Evolutionary conservation across 176 grass and related monocot genomes (phyloP), one percentile per base, ranked within the genome.

Genomic region (Elymus sibiricus): DNA sequence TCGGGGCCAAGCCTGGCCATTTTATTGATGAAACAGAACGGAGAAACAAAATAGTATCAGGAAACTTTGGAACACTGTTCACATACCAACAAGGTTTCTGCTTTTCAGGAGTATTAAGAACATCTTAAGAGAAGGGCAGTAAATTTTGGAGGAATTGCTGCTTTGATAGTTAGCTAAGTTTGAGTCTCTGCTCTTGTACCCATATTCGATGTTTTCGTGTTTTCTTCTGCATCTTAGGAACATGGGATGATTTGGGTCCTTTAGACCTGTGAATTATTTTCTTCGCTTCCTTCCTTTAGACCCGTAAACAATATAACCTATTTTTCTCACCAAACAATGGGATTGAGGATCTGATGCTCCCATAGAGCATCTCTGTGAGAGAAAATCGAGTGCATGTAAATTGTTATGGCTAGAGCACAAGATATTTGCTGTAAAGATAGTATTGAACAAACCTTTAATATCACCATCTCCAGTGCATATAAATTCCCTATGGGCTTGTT

Each of bases 401-500:
- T 14, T 46, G 43, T 46, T 64, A 26, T 38, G 53, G n/a, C 42
- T 62, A 78, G n/a, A 27, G 12, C 62, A 70, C 38, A 72, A 58
- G 77, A 10, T 72, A 37, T 70, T 79, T 91, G 3, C 31, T 38
- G 55, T 69, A 32, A 9, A 34, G 24, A 70, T 13, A 29, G 42
- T 40, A 11, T 82, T 79, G 42, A 77, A 88, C 90, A 86, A 77
- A 94, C 93, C 93, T 88, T 82, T 11, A 46, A 1, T 53, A 76
- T 13, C 22, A 73, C 5, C 86, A 31, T 85, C 65, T 64, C 14
- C 43, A 11, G 64, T 64, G 44, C 55, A 40, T 15, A 63, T 73
- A 90, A 98, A 95, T 49, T 84, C 10, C 31, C 0, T 66, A 78
- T 98, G 93, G 22, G 87, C 90, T 31, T 46, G 6, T 81, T 89